phyloP scores from a whole-genome alignment of 164 flowering plant species.

The Magnolia changhungtana region DNA sequence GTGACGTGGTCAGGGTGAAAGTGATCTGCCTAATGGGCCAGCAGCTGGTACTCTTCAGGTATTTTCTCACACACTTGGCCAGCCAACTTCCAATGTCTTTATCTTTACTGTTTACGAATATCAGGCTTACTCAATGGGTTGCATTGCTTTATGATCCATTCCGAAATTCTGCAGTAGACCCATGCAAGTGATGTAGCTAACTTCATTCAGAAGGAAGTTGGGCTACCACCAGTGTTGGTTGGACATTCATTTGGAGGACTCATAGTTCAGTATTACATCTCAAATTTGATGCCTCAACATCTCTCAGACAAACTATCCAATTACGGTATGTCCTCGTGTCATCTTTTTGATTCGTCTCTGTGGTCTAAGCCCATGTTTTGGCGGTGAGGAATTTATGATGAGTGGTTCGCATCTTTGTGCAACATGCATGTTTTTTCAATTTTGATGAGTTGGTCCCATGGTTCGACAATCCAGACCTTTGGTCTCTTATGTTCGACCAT shows the following conservation, averaged over 20 bases:
- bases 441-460: background rate
- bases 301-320: constrained; percentile 25
- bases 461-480: too few species aligned
- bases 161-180: constrained; percentile 66
- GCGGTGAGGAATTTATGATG: too few species aligned
- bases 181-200: constrained; percentile 82
- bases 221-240: constrained; percentile 59
- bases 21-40: constrained; percentile 67
- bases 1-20: constrained; percentile 67
- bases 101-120: background rate
- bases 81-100: background rate
- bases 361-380: too few species aligned
- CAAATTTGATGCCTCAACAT: constrained; percentile 33
- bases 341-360: background rate
- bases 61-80: constrained; percentile 1
- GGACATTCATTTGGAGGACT: constrained; percentile 97
- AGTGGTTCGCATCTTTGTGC: background rate
- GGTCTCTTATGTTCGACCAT: too few species aligned
- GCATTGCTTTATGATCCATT: constrained; percentile 2
- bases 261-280: constrained; percentile 69
- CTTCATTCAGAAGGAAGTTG: constrained; percentile 54
- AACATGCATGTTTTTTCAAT: too few species aligned
- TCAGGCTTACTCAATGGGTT: background rate
- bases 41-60: constrained; percentile 88
- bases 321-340: background rate